Conservation (phyloP, 2,329 filamentous ascomycete species). For the Aspergillus carbonarius region DNA sequence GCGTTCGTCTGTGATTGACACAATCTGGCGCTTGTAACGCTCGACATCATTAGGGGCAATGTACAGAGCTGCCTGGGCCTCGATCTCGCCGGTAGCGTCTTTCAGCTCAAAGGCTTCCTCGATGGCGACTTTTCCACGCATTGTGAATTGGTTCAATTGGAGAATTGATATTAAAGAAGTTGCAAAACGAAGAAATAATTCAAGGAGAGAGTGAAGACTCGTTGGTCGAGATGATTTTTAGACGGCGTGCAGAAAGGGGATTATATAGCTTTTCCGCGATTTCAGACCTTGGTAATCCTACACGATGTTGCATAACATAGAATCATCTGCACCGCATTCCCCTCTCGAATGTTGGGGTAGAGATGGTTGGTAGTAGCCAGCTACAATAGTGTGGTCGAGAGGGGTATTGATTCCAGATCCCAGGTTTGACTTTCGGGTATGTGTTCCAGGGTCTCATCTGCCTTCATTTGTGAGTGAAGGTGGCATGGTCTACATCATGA, state of each 20-base stretch:
- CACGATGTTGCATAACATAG: not conserved
- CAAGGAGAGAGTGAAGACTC: not conserved
- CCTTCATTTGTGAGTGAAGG: not conserved
- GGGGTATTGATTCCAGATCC: not conserved
- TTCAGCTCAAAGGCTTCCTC: slow-evolving; percentile 61
- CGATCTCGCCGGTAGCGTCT: slow-evolving; percentile 54
- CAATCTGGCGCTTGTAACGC: slow-evolving; percentile 56
- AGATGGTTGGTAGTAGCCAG: not conserved
- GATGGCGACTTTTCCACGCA: slow-evolving; percentile 58
- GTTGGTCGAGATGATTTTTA: not conserved
- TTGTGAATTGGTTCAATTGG: slow-evolving; percentile 23
- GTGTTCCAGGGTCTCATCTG: not conserved
- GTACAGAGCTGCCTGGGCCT: slow-evolving; percentile 55
- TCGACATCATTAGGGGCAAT: slow-evolving; percentile 53
- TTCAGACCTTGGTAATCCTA: not conserved
- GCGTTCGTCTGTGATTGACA: slow-evolving; percentile 38
- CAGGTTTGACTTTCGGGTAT: slow-evolving; percentile 1
- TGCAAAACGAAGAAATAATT: not conserved
- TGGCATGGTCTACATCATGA: not conserved
- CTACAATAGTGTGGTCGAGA: not conserved
- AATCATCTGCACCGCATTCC: not conserved
- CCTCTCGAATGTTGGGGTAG: not conserved
- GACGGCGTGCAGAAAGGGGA: not conserved
- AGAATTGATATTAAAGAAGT: not conserved
- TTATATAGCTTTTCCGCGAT: not conserved